Conservation (phyloP, 75 land plant genomes). For the Larix kaempferi region DNA sequence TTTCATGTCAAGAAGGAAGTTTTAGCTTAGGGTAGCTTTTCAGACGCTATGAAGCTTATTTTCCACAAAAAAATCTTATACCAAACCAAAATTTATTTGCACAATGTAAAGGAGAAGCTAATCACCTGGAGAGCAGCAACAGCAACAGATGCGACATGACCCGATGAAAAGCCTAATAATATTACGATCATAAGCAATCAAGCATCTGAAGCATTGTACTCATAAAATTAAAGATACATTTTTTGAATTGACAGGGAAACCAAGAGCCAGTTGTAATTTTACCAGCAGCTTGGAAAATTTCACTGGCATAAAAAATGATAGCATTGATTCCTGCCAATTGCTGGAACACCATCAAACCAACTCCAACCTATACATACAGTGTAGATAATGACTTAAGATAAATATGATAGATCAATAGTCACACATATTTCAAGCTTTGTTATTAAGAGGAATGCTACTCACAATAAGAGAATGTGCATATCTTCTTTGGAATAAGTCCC, state of each 20-base stretch:
- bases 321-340: slow-evolving; percentile 31
- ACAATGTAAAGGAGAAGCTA: neutral
- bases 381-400: neutral
- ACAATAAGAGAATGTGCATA: slow-evolving; percentile 9
- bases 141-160: slow-evolving; percentile 5
- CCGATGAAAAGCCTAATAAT: slow-evolving; percentile 20
- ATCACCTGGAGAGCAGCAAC: slow-evolving; percentile 20
- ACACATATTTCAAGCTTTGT: neutral
- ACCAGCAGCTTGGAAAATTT: slow-evolving; percentile 30
- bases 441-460: slow-evolving; percentile 2
- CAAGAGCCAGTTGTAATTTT: slow-evolving; percentile 1
- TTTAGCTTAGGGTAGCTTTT: too few species aligned
- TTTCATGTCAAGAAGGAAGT: neutral
- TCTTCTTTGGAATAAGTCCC: slow-evolving; percentile 49
- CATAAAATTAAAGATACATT: neutral
- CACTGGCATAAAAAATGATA: slow-evolving; percentile 25
- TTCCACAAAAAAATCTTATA: too few species aligned
- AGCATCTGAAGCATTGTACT: too few species aligned
- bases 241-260: neutral
- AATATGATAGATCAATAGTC: neutral
- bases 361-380: slow-evolving; percentile 17
- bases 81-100: neutral
- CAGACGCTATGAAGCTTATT: too few species aligned
- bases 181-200: neutral
- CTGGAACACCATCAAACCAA: slow-evolving; percentile 26